These are phyloP conservation scores for Schizothecium vesticola DNA, from an alignment of 495 filamentous ascomycete genomes.

Conservation along the genomic window DNA sequence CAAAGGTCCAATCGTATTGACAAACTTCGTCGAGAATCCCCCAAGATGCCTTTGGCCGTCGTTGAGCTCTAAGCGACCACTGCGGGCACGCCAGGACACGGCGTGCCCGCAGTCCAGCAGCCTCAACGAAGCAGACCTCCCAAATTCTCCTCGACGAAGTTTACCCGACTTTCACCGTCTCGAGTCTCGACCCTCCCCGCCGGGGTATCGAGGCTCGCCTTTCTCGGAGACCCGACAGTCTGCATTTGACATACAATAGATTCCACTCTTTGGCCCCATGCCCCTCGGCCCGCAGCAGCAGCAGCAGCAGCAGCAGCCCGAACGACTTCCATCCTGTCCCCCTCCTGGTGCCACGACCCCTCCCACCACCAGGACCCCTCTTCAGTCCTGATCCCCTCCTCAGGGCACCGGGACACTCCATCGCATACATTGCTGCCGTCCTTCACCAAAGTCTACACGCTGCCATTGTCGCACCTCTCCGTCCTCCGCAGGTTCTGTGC, in stretches of 20 bases:
- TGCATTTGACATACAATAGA: constrained; percentile 30
- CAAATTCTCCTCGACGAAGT: constrained; percentile 70
- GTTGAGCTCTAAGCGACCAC: constrained; percentile 92
- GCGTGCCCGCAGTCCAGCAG: constrained; percentile 69
- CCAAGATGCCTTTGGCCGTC: constrained; percentile 75
- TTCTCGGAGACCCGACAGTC: constrained; percentile 18
- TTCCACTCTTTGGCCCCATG: constrained; percentile 19
- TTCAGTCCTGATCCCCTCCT: not conserved
- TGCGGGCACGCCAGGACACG: constrained; percentile 56
- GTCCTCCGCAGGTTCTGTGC: constrained; percentile 9
- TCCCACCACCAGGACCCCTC: not conserved
- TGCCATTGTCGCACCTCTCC: not conserved
- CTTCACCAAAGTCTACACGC: not conserved
- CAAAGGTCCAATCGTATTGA: constrained; percentile 34
- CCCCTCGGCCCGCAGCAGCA: constrained; percentile 14
- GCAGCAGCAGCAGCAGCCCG: too few species aligned
- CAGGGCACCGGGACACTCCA: not conserved
- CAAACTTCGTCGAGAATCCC: constrained; percentile 72
- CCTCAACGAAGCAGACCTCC: constrained; percentile 64
- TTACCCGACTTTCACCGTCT: constrained; percentile 44
- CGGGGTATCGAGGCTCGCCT: constrained; percentile 2
- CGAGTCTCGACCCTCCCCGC: constrained; percentile 24
- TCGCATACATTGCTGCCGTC: not conserved
- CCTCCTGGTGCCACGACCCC: not conserved
- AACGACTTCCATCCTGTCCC: constrained; percentile 4